Evolutionary conservation across 371 early-diverging fungal species (phyloP).

Genomic region (Ordospora pajunii): DNA sequence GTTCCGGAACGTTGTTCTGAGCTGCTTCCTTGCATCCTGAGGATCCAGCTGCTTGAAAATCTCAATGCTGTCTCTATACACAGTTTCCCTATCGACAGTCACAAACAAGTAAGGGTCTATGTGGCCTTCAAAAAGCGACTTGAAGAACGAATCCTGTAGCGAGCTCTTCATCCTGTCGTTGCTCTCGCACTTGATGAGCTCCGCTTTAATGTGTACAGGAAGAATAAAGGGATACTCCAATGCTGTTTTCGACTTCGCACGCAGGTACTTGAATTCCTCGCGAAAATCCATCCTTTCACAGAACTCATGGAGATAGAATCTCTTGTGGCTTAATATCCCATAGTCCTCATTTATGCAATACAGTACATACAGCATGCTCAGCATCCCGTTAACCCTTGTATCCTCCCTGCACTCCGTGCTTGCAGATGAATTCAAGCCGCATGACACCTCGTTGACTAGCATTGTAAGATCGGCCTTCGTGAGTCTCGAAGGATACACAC

Average conservation of each 20-base stretch:
- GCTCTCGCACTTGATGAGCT: conserved; percentile 58
- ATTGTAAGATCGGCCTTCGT: conserved; percentile 48
- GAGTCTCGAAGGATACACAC: conserved; percentile 27
- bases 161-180: conserved; percentile 56
- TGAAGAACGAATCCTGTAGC: conserved; percentile 61
- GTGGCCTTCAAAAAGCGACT: conserved; percentile 60
- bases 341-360: conserved; percentile 50
- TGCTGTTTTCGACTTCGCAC: conserved; percentile 40
- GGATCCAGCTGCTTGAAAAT: conserved; percentile 38
- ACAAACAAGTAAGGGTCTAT: conserved; percentile 58
- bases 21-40: conserved; percentile 56
- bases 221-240: conserved; percentile 56
- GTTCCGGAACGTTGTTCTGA: conserved; percentile 62
- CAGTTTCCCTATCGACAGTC: conserved; percentile 44
- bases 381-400: conserved; percentile 29
- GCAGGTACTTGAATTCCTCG: conserved; percentile 51
- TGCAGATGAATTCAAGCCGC: conserved; percentile 31
- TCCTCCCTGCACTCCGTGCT: conserved; percentile 42
- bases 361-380: conserved; percentile 49
- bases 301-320: conserved; percentile 51
- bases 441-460: conserved; percentile 31
- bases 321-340: conserved; percentile 32
- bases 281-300: conserved; percentile 54
- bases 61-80: conserved; percentile 55
- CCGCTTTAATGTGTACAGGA: conserved; percentile 58